A percentile compares a stretch with the other conserved stretches of the same genome.
Conservation (phyloP, 208 protist species). For the Zelonia costaricensis region DNA sequence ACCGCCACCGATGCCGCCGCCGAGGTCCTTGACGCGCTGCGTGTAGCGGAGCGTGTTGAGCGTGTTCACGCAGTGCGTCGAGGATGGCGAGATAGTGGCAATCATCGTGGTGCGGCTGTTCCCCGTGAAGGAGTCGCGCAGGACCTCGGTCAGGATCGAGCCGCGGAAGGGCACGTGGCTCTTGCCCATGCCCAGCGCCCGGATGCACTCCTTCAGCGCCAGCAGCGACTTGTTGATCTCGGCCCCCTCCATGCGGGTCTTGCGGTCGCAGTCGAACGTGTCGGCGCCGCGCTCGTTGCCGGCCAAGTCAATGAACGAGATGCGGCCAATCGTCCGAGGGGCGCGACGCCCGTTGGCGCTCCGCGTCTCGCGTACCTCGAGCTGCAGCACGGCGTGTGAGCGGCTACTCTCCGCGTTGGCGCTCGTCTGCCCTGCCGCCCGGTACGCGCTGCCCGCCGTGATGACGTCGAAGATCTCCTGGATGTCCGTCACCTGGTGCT, state of each 20-base stretch:
- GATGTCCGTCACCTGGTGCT: constrained; percentile 82
- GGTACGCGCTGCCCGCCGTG: constrained; percentile 77
- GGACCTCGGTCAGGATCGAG: constrained; percentile 97
- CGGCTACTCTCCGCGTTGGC: constrained; percentile 92
- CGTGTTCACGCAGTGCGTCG: constrained; percentile 94
- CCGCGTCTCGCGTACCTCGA: constrained; percentile 67
- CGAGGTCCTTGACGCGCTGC: constrained; percentile 95
- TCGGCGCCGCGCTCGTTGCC: constrained; percentile 98
- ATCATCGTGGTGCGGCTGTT: constrained; percentile 97
- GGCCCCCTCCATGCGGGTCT: constrained; percentile 97
- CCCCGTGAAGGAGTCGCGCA: constrained; percentile 97
- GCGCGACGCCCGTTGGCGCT: constrained; percentile 29
- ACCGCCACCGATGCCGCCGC: constrained; percentile 41
- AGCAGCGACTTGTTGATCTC: constrained; percentile 99
- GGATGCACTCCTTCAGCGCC: constrained; percentile 99
- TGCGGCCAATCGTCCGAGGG: constrained; percentile 88
- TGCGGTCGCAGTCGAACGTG: constrained; percentile 93
- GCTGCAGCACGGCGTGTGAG: constrained; percentile 92
- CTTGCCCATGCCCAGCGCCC: constrained; percentile 94
- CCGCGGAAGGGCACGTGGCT: constrained; percentile 98
- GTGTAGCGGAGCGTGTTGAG: constrained; percentile 99
- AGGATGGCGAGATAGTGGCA: constrained; percentile 94
- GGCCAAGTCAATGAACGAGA: constrained; percentile 99
- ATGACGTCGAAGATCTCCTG: constrained; percentile 93
- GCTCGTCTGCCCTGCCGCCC: constrained; percentile 91